Conservation (phyloP, 2,329 filamentous ascomycete genomes). For the Pseudocercospora musae region DNA sequence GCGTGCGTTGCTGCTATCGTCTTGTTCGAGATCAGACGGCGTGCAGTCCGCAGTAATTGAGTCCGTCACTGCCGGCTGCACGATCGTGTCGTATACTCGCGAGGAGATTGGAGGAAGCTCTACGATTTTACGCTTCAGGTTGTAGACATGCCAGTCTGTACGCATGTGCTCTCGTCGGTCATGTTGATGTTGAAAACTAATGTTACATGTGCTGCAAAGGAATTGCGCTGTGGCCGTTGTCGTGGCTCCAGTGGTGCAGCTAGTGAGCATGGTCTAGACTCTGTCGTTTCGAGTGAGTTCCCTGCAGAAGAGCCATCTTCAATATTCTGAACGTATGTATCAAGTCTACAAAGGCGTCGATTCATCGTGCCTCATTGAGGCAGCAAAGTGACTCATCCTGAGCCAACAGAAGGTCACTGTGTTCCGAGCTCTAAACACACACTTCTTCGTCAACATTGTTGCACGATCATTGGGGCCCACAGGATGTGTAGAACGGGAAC, state of each 20-base stretch:
- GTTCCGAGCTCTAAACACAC: not conserved
- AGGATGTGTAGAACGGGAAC: not conserved
- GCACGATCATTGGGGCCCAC: not conserved
- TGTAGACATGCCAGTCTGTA: conserved; percentile 20
- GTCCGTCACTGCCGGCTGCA: not conserved
- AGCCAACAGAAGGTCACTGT: not conserved
- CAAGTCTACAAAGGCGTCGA: not conserved
- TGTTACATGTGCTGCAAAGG: conserved; percentile 20
- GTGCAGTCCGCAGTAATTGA: not conserved
- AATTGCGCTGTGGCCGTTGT: not conserved
- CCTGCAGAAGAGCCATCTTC: not conserved
- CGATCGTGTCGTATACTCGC: not conserved
- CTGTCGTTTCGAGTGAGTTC: not conserved
- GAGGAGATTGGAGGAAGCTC: conserved; percentile 12
- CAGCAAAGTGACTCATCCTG: not conserved
- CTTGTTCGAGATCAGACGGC: not conserved
- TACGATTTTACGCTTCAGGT: conserved; percentile 16
- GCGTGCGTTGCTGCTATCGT: not conserved
- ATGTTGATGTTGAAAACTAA: conserved; percentile 9
- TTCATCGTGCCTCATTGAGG: not conserved
- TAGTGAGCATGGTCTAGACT: not conserved
- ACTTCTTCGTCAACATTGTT: too few relatives aligned
- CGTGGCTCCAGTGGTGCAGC: not conserved
- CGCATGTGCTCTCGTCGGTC: conserved; percentile 20
- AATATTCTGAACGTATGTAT: not conserved